phyloP scores from a whole-genome alignment of 1,139 yeast genomes.

The Pichia sp. region DNA sequence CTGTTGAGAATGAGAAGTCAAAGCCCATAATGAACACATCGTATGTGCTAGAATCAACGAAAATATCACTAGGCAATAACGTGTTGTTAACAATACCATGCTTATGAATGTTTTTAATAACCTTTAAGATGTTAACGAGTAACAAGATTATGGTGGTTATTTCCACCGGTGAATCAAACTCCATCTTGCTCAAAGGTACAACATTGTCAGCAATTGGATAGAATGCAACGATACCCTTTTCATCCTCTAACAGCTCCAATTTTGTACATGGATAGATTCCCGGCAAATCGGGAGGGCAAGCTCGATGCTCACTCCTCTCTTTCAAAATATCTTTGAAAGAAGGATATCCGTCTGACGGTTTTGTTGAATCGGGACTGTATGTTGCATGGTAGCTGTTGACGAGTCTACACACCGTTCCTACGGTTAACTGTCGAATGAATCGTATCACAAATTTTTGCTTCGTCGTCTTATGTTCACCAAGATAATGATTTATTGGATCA shows the following conservation, averaged over 20 bases:
- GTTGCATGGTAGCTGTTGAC: slow-evolving; percentile 15
- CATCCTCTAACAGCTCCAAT: slow-evolving; percentile 9
- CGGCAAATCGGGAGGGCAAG: slow-evolving; percentile 12
- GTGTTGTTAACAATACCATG: slow-evolving; percentile 50
- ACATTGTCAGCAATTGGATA: slow-evolving; percentile 12
- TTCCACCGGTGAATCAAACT: slow-evolving; percentile 17
- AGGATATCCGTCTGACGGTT: slow-evolving; percentile 3
- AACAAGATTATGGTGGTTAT: slow-evolving; percentile 37
- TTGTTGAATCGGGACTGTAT: slow-evolving; percentile 5
- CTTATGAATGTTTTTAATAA: slow-evolving; percentile 40
- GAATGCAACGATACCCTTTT: slow-evolving; percentile 9
- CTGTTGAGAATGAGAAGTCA: slow-evolving; percentile 47
- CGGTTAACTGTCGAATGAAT: slow-evolving; percentile 15
- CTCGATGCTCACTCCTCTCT: slow-evolving; percentile 14
- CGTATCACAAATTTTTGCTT: slow-evolving; percentile 10
- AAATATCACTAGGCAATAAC: slow-evolving; percentile 38
- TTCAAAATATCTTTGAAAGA: background rate
- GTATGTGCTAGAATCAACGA: slow-evolving; percentile 32
- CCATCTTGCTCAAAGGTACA: slow-evolving; percentile 4
- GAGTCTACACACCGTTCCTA: slow-evolving; percentile 17
- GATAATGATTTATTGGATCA: slow-evolving; percentile 15
- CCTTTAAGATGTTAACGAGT: slow-evolving; percentile 36
- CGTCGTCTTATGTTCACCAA: slow-evolving; percentile 15
- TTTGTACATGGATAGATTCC: slow-evolving; percentile 12
- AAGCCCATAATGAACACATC: slow-evolving; percentile 45